phyloP scores from a whole-genome alignment of 2,329 filamentous ascomycete genomes.

The Fusarium sp. region DNA sequence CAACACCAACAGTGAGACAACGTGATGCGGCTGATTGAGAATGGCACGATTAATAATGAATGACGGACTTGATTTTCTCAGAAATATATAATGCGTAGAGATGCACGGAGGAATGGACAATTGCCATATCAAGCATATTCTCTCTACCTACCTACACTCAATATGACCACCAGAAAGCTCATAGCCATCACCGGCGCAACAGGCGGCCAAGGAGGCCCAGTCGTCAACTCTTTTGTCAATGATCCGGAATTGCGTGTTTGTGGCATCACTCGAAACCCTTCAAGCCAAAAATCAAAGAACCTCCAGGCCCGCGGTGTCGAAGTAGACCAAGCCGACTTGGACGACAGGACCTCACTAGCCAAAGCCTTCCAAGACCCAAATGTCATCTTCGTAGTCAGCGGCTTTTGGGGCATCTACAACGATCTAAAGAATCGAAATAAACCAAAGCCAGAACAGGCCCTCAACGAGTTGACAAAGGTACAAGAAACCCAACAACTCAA shows the following conservation, averaged over 20 bases:
- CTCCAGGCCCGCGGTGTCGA: neutral
- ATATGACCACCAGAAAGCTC: neutral
- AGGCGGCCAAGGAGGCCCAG: conserved; percentile 2
- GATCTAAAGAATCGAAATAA: neutral
- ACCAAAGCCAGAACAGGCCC: neutral
- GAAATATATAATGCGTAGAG: neutral
- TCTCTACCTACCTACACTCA: neutral
- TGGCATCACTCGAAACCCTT: conserved; percentile 3
- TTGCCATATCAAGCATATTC: neutral
- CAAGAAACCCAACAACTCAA: conserved; percentile 4
- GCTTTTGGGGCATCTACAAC: conserved; percentile 7
- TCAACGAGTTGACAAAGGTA: neutral
- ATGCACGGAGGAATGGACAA: neutral
- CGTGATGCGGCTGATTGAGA: neutral
- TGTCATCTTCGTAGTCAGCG: neutral
- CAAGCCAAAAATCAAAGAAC: neutral
- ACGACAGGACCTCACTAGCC: neutral
- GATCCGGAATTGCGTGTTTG: neutral
- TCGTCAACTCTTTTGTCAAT: conserved; percentile 1
- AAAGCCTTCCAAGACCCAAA: neutral
- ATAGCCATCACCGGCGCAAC: conserved; percentile 7
- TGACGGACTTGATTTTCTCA: neutral
- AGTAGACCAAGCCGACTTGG: conserved; percentile 1
- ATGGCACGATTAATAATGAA: neutral
- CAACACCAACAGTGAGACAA: neutral